Percentiles rank a stretch among this genome's conserved stretches.
phyloP scores from a whole-genome alignment of 2,329 filamentous ascomycete species.

The Phialocephala sp. region DNA sequence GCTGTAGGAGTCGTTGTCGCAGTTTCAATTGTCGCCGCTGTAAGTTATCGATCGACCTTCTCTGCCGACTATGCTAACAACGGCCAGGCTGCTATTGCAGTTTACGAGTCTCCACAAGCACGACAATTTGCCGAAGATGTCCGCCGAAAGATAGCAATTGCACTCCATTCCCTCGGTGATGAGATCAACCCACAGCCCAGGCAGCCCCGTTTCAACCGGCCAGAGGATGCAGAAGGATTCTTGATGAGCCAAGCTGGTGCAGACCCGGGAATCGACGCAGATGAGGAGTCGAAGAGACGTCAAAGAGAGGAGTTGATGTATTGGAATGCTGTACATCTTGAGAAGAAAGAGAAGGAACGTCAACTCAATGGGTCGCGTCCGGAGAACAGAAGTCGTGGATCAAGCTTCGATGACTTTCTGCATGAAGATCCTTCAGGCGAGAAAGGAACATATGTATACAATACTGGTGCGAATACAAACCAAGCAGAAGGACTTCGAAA shows the following conservation, averaged over 20 bases:
- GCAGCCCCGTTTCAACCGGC: conserved; percentile 66
- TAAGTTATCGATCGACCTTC: conserved; percentile 32
- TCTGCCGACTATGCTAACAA: conserved; percentile 21
- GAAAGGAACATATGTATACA: conserved; percentile 62
- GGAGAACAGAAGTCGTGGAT: conserved; percentile 38
- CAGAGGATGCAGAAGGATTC: conserved; percentile 70
- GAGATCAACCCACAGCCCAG: conserved; percentile 49
- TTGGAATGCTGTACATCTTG: conserved; percentile 63
- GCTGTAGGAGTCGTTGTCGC: conserved; percentile 43
- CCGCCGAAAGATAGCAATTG: conserved; percentile 64
- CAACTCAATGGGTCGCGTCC: conserved; percentile 34
- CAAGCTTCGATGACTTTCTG: conserved; percentile 64
- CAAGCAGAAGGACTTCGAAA: conserved; percentile 54
- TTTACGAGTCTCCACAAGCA: conserved; percentile 69
- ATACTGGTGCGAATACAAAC: conserved; percentile 57
- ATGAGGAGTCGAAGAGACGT: conserved; percentile 64
- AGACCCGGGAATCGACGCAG: conserved; percentile 61
- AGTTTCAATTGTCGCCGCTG: conserved; percentile 41
- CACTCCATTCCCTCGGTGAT: conserved; percentile 64
- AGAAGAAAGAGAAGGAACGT: conserved; percentile 51
- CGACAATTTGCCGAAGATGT: conserved; percentile 66
- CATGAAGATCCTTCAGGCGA: conserved; percentile 56
- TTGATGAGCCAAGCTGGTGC: conserved; percentile 53
- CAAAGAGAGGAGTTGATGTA: conserved; percentile 70
- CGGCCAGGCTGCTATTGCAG: conserved; percentile 43